Percentiles rank a stretch among this genome's conserved stretches.
These are phyloP conservation scores for Penicillium subrubescens DNA, from an alignment of 495 filamentous ascomycete genomes.

Conservation along the genomic window DNA sequence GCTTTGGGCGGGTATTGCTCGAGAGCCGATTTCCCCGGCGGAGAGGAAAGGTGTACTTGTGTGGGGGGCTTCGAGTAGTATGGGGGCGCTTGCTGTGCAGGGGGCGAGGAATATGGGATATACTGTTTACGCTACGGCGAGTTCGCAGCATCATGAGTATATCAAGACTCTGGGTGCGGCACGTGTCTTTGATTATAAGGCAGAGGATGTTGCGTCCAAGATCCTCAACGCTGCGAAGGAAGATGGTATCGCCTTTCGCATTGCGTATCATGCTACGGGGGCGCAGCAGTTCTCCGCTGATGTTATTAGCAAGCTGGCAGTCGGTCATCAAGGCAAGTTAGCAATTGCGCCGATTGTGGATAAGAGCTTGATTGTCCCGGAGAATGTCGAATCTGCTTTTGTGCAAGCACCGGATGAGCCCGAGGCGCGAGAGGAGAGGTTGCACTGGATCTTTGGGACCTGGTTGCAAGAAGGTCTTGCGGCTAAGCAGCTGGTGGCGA, in stretches of 20 bases:
- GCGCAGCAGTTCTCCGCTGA: conserved; percentile 17
- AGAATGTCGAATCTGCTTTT: conserved; percentile 15
- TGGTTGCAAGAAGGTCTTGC: conserved; percentile 20
- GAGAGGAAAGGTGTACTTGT: conserved; percentile 25
- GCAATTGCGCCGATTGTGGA: conserved; percentile 19
- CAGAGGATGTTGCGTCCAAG: conserved; percentile 2
- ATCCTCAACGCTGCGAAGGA: conserved; percentile 12
- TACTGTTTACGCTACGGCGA: conserved; percentile 21
- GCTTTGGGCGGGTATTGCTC: conserved; percentile 14
- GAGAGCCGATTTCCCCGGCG: neutral
- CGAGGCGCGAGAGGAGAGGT: conserved; percentile 6
- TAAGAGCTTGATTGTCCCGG: conserved; percentile 10
- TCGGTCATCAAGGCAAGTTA: conserved; percentile 2
- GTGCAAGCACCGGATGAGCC: conserved; percentile 4
- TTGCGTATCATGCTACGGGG: conserved; percentile 15
- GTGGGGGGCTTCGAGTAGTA: conserved; percentile 52
- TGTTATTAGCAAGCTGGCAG: conserved; percentile 8
- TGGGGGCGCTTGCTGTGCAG: conserved; percentile 37
- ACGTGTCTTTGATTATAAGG: conserved; percentile 20
- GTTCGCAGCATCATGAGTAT: conserved; percentile 19
- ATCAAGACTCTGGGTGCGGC: conserved; percentile 13
- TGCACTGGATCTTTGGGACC: conserved; percentile 10
- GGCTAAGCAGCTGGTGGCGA: conserved; percentile 13
- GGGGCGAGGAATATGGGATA: conserved; percentile 23
- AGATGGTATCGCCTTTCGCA: conserved; percentile 8